phyloP scores from a whole-genome alignment of 108 stramenopile species.

The Pseudonitzschia pungens region DNA sequence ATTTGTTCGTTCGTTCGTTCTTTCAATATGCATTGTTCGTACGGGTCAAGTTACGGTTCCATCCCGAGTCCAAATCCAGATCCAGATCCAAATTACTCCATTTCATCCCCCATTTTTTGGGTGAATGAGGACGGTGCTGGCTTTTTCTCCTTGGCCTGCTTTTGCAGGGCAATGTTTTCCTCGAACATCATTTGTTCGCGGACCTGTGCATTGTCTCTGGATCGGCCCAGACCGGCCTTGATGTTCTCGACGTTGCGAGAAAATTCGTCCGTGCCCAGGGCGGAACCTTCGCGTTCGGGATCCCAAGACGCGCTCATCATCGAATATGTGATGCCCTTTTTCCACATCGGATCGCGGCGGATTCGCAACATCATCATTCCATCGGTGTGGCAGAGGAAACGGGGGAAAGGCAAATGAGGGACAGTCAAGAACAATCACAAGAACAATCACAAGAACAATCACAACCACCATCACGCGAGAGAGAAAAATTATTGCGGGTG shows the following conservation, averaged over 20 bases:
- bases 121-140: constrained; percentile 12
- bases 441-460: too few species aligned
- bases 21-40: too few species aligned
- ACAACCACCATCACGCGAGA: too few species aligned
- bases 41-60: too few species aligned
- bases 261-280: constrained; percentile 73
- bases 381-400: neutral
- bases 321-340: constrained; percentile 81
- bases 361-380: too few species aligned
- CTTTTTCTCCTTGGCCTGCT: constrained; percentile 13
- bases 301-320: constrained; percentile 82
- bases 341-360: neutral
- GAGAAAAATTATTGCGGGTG: neutral
- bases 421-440: neutral
- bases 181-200: constrained; percentile 60
- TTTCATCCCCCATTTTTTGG: constrained; percentile 27
- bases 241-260: constrained; percentile 65
- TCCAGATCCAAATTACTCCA: too few species aligned
- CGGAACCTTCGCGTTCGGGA: constrained; percentile 69
- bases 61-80: too few species aligned
- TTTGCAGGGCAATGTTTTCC: constrained; percentile 16
- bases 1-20: too few species aligned
- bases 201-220: constrained; percentile 71
- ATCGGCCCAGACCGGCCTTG: constrained; percentile 62
- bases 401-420: neutral